phyloP scores from a whole-genome alignment of 805 yeast species.

The Ogataea nakhonphanomensis region DNA sequence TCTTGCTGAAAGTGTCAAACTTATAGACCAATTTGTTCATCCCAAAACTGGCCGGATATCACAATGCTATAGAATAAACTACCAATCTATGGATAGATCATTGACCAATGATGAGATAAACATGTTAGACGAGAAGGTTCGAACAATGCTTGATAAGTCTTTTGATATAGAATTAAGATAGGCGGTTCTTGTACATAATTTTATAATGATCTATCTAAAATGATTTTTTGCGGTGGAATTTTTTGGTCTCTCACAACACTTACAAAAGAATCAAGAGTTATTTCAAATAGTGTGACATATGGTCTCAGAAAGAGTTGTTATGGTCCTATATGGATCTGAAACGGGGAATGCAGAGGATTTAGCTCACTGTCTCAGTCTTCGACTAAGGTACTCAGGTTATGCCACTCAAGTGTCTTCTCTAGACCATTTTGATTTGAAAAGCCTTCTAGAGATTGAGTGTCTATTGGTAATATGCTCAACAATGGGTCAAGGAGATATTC shows the following conservation, averaged over 20 bases:
- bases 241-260: too few species aligned
- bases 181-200: background rate
- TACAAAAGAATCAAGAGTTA: too few species aligned
- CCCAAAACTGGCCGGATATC: conserved; percentile 76
- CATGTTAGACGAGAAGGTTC: conserved; percentile 61
- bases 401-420: conserved; percentile 47
- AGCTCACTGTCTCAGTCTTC: conserved; percentile 60
- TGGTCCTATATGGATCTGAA: conserved; percentile 84
- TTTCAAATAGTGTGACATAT: background rate
- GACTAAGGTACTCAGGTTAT: conserved; percentile 52
- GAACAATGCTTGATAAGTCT: conserved; percentile 47
- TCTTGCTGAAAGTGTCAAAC: conserved; percentile 77
- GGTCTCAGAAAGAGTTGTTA: conserved; percentile 34
- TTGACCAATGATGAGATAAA: conserved; percentile 85
- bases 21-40: conserved; percentile 79
- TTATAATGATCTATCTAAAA: background rate
- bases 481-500: conserved; percentile 93
- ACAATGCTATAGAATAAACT: conserved; percentile 84
- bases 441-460: conserved; percentile 45
- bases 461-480: conserved; percentile 74
- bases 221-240: too few species aligned
- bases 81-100: conserved; percentile 94
- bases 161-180: conserved; percentile 55
- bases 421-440: conserved; percentile 58
- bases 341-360: conserved; percentile 89